Conservation (phyloP, 116 monocot species). For the Phalaenopsis hybrid region DNA sequence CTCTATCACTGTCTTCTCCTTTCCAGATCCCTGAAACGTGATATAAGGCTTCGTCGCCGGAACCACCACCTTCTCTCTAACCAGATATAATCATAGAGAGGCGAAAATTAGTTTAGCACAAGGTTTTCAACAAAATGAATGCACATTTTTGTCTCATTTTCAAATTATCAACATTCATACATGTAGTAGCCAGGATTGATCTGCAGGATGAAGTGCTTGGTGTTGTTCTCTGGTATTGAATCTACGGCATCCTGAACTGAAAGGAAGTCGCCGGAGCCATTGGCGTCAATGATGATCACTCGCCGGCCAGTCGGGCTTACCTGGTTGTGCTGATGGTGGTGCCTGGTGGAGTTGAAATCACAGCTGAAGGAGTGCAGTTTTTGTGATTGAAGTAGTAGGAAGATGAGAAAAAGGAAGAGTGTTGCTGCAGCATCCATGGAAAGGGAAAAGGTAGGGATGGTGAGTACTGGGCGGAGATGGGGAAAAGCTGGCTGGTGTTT, state of each 20-base stretch:
- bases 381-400: slow-evolving; percentile 8
- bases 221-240: slow-evolving; percentile 69
- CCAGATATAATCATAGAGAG: neutral
- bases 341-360: slow-evolving; percentile 22
- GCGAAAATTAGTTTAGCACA: neutral
- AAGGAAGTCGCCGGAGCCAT: slow-evolving; percentile 64
- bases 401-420: slow-evolving; percentile 6
- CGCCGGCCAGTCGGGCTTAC: slow-evolving; percentile 45
- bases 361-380: slow-evolving; percentile 14
- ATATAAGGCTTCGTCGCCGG: slow-evolving; percentile 79
- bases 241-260: slow-evolving; percentile 80
- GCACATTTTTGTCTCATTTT: neutral
- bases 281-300: slow-evolving; percentile 57
- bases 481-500: neutral
- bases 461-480: slow-evolving; percentile 1
- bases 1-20: slow-evolving; percentile 56
- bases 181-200: slow-evolving; percentile 76
- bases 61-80: slow-evolving; percentile 83
- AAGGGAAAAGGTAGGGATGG: neutral
- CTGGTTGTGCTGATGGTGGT: slow-evolving; percentile 33
- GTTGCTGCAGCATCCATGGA: neutral
- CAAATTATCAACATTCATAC: slow-evolving; percentile 22
- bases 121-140: neutral
- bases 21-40: slow-evolving; percentile 66
- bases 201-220: slow-evolving; percentile 36